Evolutionary conservation across 2,329 filamentous ascomycete species (phyloP).

Genomic region (Fonsecaea multimorphosa): DNA sequence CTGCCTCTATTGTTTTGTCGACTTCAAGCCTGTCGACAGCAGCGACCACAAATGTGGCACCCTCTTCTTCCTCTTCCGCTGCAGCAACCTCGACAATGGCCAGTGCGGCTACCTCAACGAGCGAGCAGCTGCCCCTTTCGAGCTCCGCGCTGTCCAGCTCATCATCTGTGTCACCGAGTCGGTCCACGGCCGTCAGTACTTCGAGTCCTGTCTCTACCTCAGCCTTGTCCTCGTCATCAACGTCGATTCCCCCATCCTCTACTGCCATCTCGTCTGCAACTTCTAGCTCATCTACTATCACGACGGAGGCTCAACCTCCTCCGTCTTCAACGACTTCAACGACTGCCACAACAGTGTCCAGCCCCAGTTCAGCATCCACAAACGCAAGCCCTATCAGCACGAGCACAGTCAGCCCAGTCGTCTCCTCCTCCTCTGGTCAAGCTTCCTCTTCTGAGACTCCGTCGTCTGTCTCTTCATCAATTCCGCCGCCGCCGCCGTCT

Average conservation of each 20-base stretch:
- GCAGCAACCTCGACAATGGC: not conserved
- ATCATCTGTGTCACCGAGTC: not conserved
- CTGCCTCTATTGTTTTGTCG: not conserved
- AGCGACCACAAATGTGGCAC: not conserved
- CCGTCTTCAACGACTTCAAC: not conserved
- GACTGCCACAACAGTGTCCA: not conserved
- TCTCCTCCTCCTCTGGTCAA: not conserved
- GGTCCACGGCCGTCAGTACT: not conserved
- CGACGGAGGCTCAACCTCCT: not conserved
- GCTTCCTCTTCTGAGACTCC: not conserved
- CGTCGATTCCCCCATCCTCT: not conserved
- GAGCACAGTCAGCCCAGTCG: not conserved
- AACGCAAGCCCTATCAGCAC: not conserved
- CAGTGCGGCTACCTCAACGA: not conserved
- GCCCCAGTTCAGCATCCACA: not conserved
- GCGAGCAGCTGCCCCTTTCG: not conserved
- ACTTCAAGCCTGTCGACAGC: not conserved
- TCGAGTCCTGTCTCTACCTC: not conserved
- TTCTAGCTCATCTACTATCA: conserved; percentile 63
- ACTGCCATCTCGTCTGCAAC: conserved; percentile 60
- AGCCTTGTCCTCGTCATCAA: not conserved
- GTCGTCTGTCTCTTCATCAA: not conserved
- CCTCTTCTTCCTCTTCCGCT: not conserved
- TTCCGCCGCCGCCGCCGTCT: not conserved
- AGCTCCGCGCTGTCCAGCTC: not conserved